Percentiles rank a stretch among this genome's conserved stretches.
Conservation (phyloP, 2,329 filamentous ascomycete species). For the Claviceps sp. region DNA sequence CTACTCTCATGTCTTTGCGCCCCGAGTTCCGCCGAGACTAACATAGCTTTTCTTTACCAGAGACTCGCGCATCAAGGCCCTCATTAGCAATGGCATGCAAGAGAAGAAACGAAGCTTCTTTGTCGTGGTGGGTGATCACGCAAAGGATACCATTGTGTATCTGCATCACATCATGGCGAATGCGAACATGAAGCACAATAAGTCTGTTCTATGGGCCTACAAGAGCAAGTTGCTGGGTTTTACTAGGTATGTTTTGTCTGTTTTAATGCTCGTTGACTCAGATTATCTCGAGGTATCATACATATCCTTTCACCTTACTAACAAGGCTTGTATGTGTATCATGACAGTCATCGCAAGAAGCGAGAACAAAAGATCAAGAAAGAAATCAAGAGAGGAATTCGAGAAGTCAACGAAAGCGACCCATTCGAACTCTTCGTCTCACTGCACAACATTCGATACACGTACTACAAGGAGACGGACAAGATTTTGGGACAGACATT, state of each 20-base stretch:
- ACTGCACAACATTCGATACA: slow-evolving; percentile 93
- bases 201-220: slow-evolving; percentile 95
- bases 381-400: slow-evolving; percentile 87
- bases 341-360: slow-evolving; percentile 77
- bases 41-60: slow-evolving; percentile 26
- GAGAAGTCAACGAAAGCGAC: slow-evolving; percentile 85
- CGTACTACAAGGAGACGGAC: slow-evolving; percentile 99
- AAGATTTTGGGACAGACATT: slow-evolving; percentile 98
- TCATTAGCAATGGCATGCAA: slow-evolving; percentile 82
- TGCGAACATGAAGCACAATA: slow-evolving; percentile 76
- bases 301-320: not conserved
- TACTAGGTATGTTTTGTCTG: slow-evolving; percentile 41
- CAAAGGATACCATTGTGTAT: slow-evolving; percentile 95
- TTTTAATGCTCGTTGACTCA: not conserved
- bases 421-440: slow-evolving; percentile 96
- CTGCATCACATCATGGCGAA: slow-evolving; percentile 84
- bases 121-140: slow-evolving; percentile 79
- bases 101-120: slow-evolving; percentile 99
- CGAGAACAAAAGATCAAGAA: slow-evolving; percentile 97
- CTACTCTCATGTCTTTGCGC: not conserved
- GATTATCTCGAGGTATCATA: not conserved
- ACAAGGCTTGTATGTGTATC: not conserved
- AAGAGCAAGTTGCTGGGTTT: slow-evolving; percentile 95
- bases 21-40: not conserved
- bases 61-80: slow-evolving; percentile 78